These are phyloP conservation scores for Magnolia kwangsiensis DNA, from an alignment of 164 flowering plant species.

Conservation along the genomic window DNA sequence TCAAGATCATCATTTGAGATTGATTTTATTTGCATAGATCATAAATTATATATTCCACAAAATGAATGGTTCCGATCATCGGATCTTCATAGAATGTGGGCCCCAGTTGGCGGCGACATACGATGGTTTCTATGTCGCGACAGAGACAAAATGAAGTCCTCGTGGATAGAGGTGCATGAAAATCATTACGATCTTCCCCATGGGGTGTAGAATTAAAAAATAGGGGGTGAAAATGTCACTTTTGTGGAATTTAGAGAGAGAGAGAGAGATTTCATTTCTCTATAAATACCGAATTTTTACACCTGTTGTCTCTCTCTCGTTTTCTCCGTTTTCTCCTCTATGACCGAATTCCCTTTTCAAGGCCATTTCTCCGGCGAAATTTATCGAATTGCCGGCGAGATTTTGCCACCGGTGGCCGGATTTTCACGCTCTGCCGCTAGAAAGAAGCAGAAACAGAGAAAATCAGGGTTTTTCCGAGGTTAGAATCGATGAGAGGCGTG, in stretches of 20 bases:
- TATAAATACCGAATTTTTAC: neutral
- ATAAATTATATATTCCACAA: no score
- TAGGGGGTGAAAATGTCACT: neutral
- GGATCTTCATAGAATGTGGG: neutral
- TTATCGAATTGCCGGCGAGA: conserved; percentile 3
- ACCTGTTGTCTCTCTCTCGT: neutral
- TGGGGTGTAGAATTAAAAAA: neutral
- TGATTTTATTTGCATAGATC: no score
- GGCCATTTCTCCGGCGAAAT: neutral
- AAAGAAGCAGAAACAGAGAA: neutral
- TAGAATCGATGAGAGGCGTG: conserved; percentile 29
- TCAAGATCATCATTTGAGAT: no score
- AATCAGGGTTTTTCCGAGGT: conserved; percentile 8
- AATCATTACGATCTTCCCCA: neutral
- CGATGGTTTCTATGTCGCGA: neutral
- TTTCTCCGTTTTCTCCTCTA: neutral
- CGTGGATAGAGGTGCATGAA: neutral
- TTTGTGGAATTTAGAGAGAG: neutral
- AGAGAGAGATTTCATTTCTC: neutral
- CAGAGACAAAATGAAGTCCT: neutral
- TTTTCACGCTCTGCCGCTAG: neutral
- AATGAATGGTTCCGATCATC: no score
- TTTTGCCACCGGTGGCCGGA: conserved; percentile 5
- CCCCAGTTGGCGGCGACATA: neutral
- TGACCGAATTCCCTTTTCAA: neutral